Conservation (phyloP, 345 rosid species). For the Arabidopsis suecica region DNA sequence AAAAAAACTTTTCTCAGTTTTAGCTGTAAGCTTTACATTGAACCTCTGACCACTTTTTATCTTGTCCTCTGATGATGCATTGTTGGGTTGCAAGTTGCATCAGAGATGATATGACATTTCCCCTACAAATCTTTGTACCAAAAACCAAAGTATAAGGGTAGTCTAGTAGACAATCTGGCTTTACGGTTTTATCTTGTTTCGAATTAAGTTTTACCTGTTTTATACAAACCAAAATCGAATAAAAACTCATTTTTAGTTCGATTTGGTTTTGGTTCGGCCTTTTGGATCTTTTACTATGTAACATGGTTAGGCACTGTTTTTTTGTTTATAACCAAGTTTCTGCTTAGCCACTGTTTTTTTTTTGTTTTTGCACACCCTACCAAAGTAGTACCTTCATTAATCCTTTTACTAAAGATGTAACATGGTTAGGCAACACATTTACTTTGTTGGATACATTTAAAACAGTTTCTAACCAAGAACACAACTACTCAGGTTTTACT, state of each 20-base stretch:
- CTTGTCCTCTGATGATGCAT: not conserved
- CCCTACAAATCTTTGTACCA: not conserved
- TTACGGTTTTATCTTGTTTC: not conserved
- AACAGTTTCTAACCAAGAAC: not conserved
- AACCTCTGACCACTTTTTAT: not conserved
- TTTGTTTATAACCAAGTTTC: too few species aligned
- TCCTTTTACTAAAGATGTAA: not conserved
- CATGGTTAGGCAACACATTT: not conserved
- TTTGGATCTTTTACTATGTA: too few species aligned
- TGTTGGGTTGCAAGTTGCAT: constrained; percentile 3
- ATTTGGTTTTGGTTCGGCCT: not conserved
- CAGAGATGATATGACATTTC: not conserved
- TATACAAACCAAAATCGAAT: not conserved
- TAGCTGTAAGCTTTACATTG: not conserved
- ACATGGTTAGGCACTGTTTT: too few species aligned
- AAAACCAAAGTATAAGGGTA: not conserved
- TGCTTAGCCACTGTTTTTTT: too few species aligned
- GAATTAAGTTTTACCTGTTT: not conserved
- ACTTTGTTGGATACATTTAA: constrained; percentile 16
- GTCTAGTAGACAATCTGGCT: not conserved
- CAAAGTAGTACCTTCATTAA: not conserved
- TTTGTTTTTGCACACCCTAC: too few species aligned
- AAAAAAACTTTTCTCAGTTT: not conserved
- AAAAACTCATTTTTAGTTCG: not conserved
- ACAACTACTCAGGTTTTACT: constrained; percentile 16